Base-by-base conservation (phyloP, 2,329 filamentous ascomycete genomes). In the Juglanconis oblonga region DNA sequence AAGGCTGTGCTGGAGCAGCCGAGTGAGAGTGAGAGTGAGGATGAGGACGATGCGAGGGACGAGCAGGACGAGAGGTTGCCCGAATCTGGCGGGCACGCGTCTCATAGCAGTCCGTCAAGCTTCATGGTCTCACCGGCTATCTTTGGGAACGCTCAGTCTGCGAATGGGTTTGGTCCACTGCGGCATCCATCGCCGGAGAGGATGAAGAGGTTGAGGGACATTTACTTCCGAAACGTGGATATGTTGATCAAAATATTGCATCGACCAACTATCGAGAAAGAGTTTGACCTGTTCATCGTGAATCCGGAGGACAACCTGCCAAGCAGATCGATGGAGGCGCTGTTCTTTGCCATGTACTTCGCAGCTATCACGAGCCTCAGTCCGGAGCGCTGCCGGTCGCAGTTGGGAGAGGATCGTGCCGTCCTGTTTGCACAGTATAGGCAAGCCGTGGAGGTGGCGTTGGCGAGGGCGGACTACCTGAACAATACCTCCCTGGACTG, bases 191-290 rank as follows among this genome's bases (percentile, higher is more conserved):
- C 71, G 1, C 69, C 72, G 2, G 68, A 74, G 24, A 73, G 74
- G 49, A 74, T 79, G 54, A 67, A 70, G 29, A 71, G 69, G 33
- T 68, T 80, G 13, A 71, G 72, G 55, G 58, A 66, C 1, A 69
- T 69, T 10, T 80, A 73, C 64, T 74, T 73, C 55, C 66, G 67
- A 36, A 79, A 76, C 33, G 74, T 79, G 17, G 77, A 80, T 47
- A 72, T 76, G 52, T 68, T 78, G 38, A 66, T 80, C 61, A 80
- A 80, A 65, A 71, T 80, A 36, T 62, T 80, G 4, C 77, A 80
- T 62, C 70, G 72, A n/a, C 77, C 77, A 3, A 77, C 75, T 1
- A 65, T 76, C 31, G 64, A 64, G 13, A 67, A 64, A 1, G 63
- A 69, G 38, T 62, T 76, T 5, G 64, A 71, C 32, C 49, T 59